phyloP scores from a whole-genome alignment of 495 filamentous ascomycete species.

The Lasiosphaeria hispida region DNA sequence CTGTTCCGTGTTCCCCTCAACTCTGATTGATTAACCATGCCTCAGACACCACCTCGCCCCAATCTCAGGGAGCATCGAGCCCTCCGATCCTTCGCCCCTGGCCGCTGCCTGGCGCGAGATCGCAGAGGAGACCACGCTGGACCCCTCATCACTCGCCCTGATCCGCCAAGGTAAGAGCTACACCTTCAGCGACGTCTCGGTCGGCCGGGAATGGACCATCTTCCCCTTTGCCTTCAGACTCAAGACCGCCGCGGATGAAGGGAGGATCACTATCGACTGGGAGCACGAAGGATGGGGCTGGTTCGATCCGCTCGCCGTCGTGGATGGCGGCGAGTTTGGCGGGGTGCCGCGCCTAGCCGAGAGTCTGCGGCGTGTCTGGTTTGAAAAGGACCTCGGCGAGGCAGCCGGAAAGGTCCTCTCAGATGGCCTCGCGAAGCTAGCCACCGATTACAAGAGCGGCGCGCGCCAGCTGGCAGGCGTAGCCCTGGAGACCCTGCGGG shows the following conservation, averaged over 20 bases:
- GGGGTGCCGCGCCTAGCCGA: conserved; percentile 57
- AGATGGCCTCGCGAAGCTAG: conserved; percentile 45
- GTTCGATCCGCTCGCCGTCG: conserved; percentile 49
- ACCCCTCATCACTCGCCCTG: conserved; percentile 41
- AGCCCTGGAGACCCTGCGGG: conserved; percentile 47
- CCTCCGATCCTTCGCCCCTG: conserved; percentile 47
- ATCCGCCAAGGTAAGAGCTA: conserved; percentile 59
- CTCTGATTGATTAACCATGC: neutral
- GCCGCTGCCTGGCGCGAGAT: conserved; percentile 62
- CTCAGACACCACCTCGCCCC: conserved; percentile 53
- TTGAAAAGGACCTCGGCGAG: conserved; percentile 46
- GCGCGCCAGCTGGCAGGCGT: conserved; percentile 53
- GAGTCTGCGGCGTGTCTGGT: conserved; percentile 56
- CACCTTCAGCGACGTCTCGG: conserved; percentile 50
- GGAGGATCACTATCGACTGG: conserved; percentile 57
- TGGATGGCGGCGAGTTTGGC: conserved; percentile 34
- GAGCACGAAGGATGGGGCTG: conserved; percentile 60
- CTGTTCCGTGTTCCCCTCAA: neutral
- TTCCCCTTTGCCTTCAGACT: conserved; percentile 61
- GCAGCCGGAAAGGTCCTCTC: conserved; percentile 43
- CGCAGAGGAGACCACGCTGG: conserved; percentile 59
- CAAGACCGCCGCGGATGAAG: conserved; percentile 33
- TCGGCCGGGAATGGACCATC: conserved; percentile 60
- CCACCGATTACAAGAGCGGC: conserved; percentile 54
- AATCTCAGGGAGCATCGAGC: conserved; percentile 60